Evolutionary conservation across 2,329 filamentous ascomycete species (phyloP).

Genomic region (Aspergillus quadrilineatus): DNA sequence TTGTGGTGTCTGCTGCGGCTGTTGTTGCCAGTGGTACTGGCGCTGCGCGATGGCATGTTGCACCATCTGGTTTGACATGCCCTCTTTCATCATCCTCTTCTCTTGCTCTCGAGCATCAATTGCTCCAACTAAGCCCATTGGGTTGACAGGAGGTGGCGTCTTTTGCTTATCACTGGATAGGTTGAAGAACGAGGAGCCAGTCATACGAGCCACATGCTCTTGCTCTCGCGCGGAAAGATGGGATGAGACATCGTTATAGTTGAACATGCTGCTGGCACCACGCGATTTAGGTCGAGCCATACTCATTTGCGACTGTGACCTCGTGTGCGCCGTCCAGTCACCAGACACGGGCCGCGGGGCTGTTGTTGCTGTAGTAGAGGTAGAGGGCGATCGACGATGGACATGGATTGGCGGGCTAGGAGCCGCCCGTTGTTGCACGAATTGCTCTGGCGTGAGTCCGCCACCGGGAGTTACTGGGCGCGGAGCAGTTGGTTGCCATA

Average conservation of each 20-base stretch:
- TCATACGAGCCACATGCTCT: constrained; percentile 80
- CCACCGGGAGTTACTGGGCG: constrained; percentile 50
- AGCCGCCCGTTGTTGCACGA: constrained; percentile 73
- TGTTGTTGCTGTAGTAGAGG: constrained; percentile 41
- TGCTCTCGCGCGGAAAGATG: constrained; percentile 83
- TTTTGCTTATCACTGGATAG: constrained; percentile 58
- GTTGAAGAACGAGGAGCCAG: constrained; percentile 72
- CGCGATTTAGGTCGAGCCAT: constrained; percentile 52
- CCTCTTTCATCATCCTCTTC: constrained; percentile 67
- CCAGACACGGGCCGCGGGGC: constrained; percentile 36
- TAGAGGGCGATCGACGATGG: constrained; percentile 62
- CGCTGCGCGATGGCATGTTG: constrained; percentile 71
- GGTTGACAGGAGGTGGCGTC: constrained; percentile 49
- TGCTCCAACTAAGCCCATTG: constrained; percentile 69
- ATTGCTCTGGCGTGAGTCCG: constrained; percentile 75
- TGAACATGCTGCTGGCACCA: constrained; percentile 54
- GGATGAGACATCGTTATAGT: constrained; percentile 52
- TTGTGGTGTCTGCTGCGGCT: constrained; percentile 27
- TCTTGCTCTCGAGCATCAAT: constrained; percentile 80
- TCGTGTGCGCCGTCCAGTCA: constrained; percentile 38
- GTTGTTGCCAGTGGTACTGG: constrained; percentile 55
- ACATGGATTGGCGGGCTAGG: constrained; percentile 56
- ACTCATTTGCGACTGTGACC: constrained; percentile 36
- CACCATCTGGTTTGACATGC: constrained; percentile 67
- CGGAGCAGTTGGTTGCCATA: constrained; percentile 70